phyloP scores from a whole-genome alignment of 345 rosid genomes.

The Eucalyptus tenuipes region DNA sequence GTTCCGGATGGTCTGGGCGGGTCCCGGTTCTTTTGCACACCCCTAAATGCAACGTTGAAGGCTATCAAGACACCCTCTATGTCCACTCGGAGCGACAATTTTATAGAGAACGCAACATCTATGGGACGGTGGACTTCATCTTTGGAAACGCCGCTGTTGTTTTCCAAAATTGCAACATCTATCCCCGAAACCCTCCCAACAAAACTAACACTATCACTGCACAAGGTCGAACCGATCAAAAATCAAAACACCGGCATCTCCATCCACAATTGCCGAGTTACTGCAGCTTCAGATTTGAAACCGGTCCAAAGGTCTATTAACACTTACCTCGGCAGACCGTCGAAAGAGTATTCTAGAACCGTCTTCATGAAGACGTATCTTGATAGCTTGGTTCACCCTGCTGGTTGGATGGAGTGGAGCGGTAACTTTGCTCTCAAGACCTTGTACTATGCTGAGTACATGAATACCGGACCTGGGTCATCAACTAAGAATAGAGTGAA shows the following conservation, averaged over 20 bases:
- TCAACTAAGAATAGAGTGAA: conserved; percentile 24
- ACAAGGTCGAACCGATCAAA: conserved; percentile 38
- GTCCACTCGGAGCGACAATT: conserved; percentile 43
- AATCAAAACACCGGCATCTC: conserved; percentile 52
- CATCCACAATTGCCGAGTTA: conserved; percentile 36
- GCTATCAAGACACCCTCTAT: conserved; percentile 54
- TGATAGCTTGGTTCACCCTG: conserved; percentile 26
- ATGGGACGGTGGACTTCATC: conserved; percentile 51
- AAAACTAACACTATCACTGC: conserved; percentile 28
- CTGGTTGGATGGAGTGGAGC: conserved; percentile 45
- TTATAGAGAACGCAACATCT: conserved; percentile 45
- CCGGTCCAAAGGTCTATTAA: conserved; percentile 28
- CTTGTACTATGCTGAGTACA: conserved; percentile 39
- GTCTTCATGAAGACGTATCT: conserved; percentile 29
- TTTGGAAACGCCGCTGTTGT: conserved; percentile 49
- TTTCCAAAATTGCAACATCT: conserved; percentile 37
- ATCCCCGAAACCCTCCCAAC: conserved; percentile 22
- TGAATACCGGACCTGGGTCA: conserved; percentile 28
- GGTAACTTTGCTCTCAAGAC: conserved; percentile 34
- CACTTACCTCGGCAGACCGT: conserved; percentile 37
- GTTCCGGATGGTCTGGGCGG: no score
- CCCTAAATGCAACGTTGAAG: conserved; percentile 7
- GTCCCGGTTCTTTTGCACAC: no score
- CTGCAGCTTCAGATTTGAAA: conserved; percentile 23
- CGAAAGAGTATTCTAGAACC: conserved; percentile 28